These are phyloP conservation scores for Dimocarpus longan DNA, from an alignment of 345 rosid species.

Conservation along the genomic window DNA sequence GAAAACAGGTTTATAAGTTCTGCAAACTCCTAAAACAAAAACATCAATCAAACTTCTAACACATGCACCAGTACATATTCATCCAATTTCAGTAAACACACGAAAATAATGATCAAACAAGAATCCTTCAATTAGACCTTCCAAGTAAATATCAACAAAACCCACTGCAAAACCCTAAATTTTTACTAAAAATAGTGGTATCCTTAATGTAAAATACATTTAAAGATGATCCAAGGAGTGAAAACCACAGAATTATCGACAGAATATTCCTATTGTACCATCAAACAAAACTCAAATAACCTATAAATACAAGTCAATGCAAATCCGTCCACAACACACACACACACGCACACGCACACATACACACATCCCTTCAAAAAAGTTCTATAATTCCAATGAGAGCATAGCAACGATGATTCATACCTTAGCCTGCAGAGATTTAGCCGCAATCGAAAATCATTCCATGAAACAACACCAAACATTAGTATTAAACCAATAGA, in stretches of 20 bases:
- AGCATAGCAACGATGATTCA: slow-evolving; percentile 15
- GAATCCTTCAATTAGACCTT: not conserved
- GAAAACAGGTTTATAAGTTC: not conserved
- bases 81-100: not conserved
- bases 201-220: not conserved
- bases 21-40: not conserved
- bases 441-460: slow-evolving; percentile 24
- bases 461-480: slow-evolving; percentile 42
- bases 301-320: slow-evolving; percentile 13
- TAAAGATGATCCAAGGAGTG: not conserved
- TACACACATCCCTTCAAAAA: not conserved
- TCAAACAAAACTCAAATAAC: not conserved
- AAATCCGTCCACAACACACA: not conserved
- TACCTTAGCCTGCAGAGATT: slow-evolving; percentile 85
- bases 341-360: too few species aligned
- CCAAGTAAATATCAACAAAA: not conserved
- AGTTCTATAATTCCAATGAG: not conserved
- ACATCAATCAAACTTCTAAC: not conserved
- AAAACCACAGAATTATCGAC: not conserved
- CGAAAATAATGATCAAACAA: not conserved
- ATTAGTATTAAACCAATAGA: not conserved
- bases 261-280: not conserved
- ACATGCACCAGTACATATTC: not conserved
- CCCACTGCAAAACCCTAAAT: not conserved
- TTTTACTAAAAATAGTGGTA: not conserved